Evolutionary conservation across 2,329 filamentous ascomycete genomes (phyloP), one percentile per base, ranked within the genome.

Genomic region (Cercospora janseana): DNA sequence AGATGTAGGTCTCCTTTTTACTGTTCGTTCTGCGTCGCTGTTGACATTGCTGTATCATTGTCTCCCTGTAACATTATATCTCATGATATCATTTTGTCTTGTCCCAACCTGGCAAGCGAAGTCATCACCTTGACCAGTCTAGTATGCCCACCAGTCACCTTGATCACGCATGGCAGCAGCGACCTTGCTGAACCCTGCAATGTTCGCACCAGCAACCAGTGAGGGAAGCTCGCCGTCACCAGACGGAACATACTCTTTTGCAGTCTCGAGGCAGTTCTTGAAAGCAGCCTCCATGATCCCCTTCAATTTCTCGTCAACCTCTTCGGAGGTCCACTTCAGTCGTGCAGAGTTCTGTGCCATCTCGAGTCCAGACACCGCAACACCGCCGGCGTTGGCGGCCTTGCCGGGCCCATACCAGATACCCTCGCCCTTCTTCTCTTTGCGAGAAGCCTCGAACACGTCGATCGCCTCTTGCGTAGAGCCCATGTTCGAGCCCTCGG

Each of bases 401-500:
- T 97, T 97, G 63, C 89, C 67, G 57, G 92, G 92, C 13, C 87
- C 93, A 73, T 97, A 97, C 93, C 93, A 98, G 72, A 95, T 83
- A 54, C 88, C 82, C 5, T 73, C 72, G 59, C 81, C 82, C 77
- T 88, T 83, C 69, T 81, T 81, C 69, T 77, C 70, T 64, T 78
- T 82, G 62, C 91, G 81, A 65, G 84, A 77, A 13, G 79, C 80
- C 81, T 97, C 92, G 70, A 97, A 97, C 60, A 89, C 77, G 66
- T 95, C 87, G 66, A 98, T 96, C 61, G 92, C 92, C 60, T 87
- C 90, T 74, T 93, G 89, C 26, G 91, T 96, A 79, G 90, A 96
- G 59, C 93, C 93, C 93, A 98, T 97, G 83, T 97, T 97, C 75
- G 87, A 93, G 50, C 93, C 93, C 77, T 98, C 93, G 51, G 93